Evolutionary conservation across 176 grass and related monocot genomes (phyloP), one percentile per base, ranked within the genome.

Genomic region (Eleusine indica): DNA sequence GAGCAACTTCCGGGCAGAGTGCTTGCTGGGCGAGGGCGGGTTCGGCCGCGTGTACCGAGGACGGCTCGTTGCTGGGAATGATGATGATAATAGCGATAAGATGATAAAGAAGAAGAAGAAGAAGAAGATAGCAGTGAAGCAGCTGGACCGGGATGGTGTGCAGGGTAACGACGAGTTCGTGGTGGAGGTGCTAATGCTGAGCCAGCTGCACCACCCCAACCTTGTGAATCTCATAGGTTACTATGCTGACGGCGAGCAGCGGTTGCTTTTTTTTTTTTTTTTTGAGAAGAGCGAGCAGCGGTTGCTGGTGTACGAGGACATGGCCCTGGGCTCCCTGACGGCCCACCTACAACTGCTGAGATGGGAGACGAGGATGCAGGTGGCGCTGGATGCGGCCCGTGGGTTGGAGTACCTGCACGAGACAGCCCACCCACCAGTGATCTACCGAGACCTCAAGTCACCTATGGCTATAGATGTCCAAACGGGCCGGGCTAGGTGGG

Each of bases 151-250:
- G 4, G 70, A 80, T 0, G 77, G 84, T 0, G 46, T 48, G 47
- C 84, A 86, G 85, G 85, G 85, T 49, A 75, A 81, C 85, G 71
- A 63, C 1, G 85, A 87, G 78, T 87, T 81, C 51, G 58, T 87
- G 28, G 77, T 81, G 38, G 85, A 87, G 78, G 78, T 87, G 71
- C 25, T 81, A 6, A 80, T 87, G 78, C 85, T 87, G 38, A 69
- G 78, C 78, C 78, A 58, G 9, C 76, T 86, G 39, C 78, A 87
- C 72, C 86, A 87, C 73, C 16, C 73, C 15, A 87, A 87, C 79
- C 65, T 87, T 3, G 86, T 87, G 13, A 82, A 69, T 73, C 86
- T 87, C 8, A 71, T 82, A 21, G 86, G 86, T 53, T 87, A 77
- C 79, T 82, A 79, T 53, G 65, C 79, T 53, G 79, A 87, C 73